A percentile compares a stretch with the other conserved stretches of the same genome.
phyloP scores from a whole-genome alignment of 2,329 filamentous ascomycete species.

The Penicillium sp. region DNA sequence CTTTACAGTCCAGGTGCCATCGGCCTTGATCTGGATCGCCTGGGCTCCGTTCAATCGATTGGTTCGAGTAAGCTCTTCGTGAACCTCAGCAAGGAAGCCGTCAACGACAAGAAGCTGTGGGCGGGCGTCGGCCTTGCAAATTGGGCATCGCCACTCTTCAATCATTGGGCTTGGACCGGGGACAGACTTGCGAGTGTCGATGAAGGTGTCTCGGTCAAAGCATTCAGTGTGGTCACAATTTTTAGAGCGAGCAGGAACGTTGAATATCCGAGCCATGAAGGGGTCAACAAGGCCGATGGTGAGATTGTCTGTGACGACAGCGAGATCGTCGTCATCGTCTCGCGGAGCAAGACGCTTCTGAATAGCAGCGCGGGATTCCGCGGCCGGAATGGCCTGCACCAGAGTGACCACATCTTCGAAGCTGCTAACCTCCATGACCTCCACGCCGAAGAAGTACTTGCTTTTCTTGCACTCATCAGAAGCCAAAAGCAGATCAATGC shows the following conservation, averaged over 20 bases:
- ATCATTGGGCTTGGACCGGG: constrained; percentile 45
- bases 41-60: constrained; percentile 55
- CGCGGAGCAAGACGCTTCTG: constrained; percentile 49
- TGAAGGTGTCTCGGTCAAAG: constrained; percentile 84
- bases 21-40: constrained; percentile 62
- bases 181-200: constrained; percentile 61
- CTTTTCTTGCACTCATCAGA: constrained; percentile 33
- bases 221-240: constrained; percentile 79
- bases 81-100: constrained; percentile 68
- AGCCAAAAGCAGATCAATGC: constrained; percentile 51
- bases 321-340: constrained; percentile 60
- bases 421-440: constrained; percentile 61
- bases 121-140: constrained; percentile 76
- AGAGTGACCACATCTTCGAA: constrained; percentile 40
- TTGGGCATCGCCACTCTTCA: constrained; percentile 79
- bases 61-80: constrained; percentile 53
- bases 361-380: constrained; percentile 60
- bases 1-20: constrained; percentile 67
- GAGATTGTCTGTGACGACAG: constrained; percentile 59
- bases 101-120: constrained; percentile 72
- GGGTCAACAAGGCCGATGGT: constrained; percentile 67
- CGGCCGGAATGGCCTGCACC: constrained; percentile 46
- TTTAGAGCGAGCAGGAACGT: constrained; percentile 69
- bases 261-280: constrained; percentile 65
- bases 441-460: constrained; percentile 67